These are phyloP conservation scores for Calcarisporium arbuscula DNA, from an alignment of 2,329 filamentous ascomycete genomes.

Conservation along the genomic window DNA sequence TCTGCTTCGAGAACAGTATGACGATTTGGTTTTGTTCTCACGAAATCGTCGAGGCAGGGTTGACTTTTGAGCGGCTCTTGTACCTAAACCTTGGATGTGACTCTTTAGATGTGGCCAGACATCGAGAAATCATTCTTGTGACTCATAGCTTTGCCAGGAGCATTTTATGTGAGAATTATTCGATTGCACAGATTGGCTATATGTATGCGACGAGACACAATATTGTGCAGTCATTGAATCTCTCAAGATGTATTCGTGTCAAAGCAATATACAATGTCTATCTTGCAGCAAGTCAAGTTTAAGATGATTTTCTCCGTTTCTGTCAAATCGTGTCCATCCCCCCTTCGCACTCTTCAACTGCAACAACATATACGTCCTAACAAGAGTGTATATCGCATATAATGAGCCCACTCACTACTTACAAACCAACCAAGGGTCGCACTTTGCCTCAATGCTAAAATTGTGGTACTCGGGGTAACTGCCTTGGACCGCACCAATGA, in stretches of 20 bases:
- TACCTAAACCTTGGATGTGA: too few relatives aligned
- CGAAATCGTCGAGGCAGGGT: too few relatives aligned
- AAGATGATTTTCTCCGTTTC: too few relatives aligned
- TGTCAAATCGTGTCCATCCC: constrained; percentile 3
- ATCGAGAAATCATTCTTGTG: too few relatives aligned
- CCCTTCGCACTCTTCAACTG: constrained; percentile 2
- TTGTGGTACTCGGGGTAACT: constrained; percentile 32
- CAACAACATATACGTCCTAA: constrained; percentile 8
- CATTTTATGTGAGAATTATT: too few relatives aligned
- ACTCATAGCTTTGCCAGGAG: too few relatives aligned
- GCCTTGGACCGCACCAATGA: constrained; percentile 29
- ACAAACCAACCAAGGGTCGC: constrained; percentile 32
- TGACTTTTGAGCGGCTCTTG: too few relatives aligned
- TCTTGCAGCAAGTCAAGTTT: constrained; percentile 10
- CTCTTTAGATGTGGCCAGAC: too few relatives aligned
- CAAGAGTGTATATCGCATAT: not conserved
- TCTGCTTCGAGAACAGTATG: too few relatives aligned
- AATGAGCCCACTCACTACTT: constrained; percentile 14
- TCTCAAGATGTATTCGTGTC: constrained; percentile 4
- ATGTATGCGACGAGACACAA: constrained; percentile 5
- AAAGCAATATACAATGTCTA: constrained; percentile 10
- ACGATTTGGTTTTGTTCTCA: too few relatives aligned
- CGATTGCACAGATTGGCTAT: too few relatives aligned
- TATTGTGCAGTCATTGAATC: not conserved
- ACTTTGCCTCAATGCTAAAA: constrained; percentile 30